Base-by-base conservation (phyloP, 2,329 filamentous ascomycete genomes). In the Clonostachys byssicola region DNA sequence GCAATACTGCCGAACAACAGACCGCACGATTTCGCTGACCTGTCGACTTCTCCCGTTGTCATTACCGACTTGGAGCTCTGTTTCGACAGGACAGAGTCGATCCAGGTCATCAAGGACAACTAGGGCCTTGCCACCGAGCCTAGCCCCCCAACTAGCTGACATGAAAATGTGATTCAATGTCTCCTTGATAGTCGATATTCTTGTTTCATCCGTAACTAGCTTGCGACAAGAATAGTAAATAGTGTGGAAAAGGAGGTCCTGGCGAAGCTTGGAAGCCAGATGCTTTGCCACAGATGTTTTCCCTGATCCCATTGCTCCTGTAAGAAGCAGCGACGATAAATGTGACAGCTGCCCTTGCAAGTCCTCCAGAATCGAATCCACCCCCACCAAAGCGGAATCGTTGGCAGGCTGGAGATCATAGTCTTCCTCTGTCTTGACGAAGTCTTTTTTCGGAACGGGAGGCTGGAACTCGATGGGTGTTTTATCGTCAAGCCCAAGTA, bases 31-130 rank as follows among this genome's bases (percentile, higher is more conserved):
- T 65, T 99, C 94, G 61, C 92, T 96, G 48, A 96, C 83, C 57
- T 97, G 92, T 34, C 91, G 83, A 62, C 92, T 97, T 52, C 92
- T 82, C 16, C 89, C 89, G 59, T 99, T 97, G 56, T 97, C 91
- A 50, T 91, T 92, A 51, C 90, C 90, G 5, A 95, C 89, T 65
- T 96, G 90, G 12, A 99, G 76, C 63, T 99, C 94, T 0, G 92
- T 96, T 67, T 99, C 95, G 1, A 85, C 86, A 0, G 94, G 92
- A 60, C 92, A 97, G 2, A 99, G 75, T 59, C 89, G 90, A 66
- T 99, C 94, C 7, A 99, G 70, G 59, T 99, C 94, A 60, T 99
- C 94, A 2, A 99, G 74, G 43, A 99, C 82, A 17, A 99, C 88
- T 4, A 97, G 64, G 0, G 92, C 81, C 52, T 83, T 85, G 5